Base-by-base conservation (phyloP, 106 monocot genomes). In the Allium sativum region DNA sequence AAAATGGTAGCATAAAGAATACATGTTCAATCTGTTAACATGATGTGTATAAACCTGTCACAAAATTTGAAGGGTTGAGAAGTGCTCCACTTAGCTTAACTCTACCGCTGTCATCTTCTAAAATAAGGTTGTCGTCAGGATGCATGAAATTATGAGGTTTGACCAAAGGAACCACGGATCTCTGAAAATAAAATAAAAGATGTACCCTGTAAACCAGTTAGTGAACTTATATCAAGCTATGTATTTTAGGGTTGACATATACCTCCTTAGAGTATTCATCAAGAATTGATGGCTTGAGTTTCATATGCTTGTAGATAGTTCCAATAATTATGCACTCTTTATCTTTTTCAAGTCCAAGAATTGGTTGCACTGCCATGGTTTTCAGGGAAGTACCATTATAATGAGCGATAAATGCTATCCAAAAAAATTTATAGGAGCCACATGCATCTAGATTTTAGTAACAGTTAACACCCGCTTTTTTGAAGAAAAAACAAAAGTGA, bases 191-290 rank as follows among this genome's bases (percentile, higher is more conserved):
- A 44, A 74, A 16, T 44, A 79, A 8, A 65, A 7, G 71, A 46
- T 73, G 41, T 31, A 31, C 5, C 20, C 31, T 51, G 20, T 52
- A 65, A 65, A 52, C 15, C n/a, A 65, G 42, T 48, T 43, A 12
- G 2, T 31, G 31, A 31, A 31, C 31, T 31, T 31, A 5, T 31
- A 31, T 31, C 31, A 31, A 31, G 31, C 31, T 31, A 31, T 31
- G 5, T 31, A 31, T n/a, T n/a, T n/a, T 31, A 31, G 1, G 31
- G 31, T 31, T 31, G 31, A 1, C 31, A 31, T 31, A 5, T 50
- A 99, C 98, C 98, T 99, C 98, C 68, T 99, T 98, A 13, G 92
- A 82, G 44, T 99, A 92, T 63, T 99, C 98, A 74, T 99, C 92
- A 44, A 92, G 80, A 67, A 99, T 73, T 11, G 72, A 85, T 71